Percentiles rank a stretch among this genome's conserved stretches.
Evolutionary conservation across 306 rosid species (phyloP).

Genomic region (Prunus armeniaca): DNA sequence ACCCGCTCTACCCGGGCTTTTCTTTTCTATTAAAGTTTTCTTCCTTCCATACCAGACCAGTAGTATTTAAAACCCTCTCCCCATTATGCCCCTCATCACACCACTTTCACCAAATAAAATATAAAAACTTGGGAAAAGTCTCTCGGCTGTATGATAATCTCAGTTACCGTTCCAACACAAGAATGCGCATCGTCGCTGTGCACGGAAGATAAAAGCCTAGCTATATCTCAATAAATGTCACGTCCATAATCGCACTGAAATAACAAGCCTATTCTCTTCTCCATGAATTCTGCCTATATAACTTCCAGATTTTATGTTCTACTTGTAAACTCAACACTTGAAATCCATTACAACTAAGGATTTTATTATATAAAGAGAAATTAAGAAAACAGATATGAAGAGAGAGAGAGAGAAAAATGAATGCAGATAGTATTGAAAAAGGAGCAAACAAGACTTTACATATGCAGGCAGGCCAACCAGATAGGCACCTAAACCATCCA

Average conservation of each 20-base stretch:
- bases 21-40: conserved; percentile 13
- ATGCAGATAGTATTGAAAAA: not conserved
- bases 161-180: too few species aligned
- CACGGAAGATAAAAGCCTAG: too few species aligned
- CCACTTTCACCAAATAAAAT: not conserved
- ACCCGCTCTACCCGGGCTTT: conserved; percentile 61
- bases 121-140: not conserved
- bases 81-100: conserved; percentile 7
- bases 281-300: too few species aligned
- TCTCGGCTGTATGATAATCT: too few species aligned
- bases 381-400: too few species aligned
- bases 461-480: conserved; percentile 24
- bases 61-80: not conserved
- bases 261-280: too few species aligned
- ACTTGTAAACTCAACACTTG: not conserved
- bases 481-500: conserved; percentile 17
- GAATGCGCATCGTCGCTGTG: too few species aligned
- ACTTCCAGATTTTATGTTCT: not conserved
- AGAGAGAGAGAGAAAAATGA: not conserved
- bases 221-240: too few species aligned
- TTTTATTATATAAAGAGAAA: too few species aligned
- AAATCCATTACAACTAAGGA: not conserved
- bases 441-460: conserved; percentile 8
- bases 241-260: too few species aligned
- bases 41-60: not conserved